Evolutionary conservation across 768 basidiomycete species (phyloP).

Genomic region (Leucocoprinus birnbaumii): DNA sequence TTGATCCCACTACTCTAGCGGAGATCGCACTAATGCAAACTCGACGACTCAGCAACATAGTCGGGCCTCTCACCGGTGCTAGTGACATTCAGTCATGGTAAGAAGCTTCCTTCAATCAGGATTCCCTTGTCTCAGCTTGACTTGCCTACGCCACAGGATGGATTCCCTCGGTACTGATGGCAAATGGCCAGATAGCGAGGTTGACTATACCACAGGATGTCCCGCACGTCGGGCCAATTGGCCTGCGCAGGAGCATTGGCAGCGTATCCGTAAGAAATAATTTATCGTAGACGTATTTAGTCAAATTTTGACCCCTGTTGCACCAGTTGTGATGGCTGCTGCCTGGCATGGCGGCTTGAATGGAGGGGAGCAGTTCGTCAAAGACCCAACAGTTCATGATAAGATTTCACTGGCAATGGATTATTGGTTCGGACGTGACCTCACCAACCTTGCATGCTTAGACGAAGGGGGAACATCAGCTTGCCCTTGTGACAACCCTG

Average conservation of each 20-base stretch:
- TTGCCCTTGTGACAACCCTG: conserved; percentile 57
- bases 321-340: conserved; percentile 51
- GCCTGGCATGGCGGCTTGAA: conserved; percentile 53
- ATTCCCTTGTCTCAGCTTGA: neutral
- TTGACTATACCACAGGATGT: conserved; percentile 66
- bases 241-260: conserved; percentile 64
- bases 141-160: conserved; percentile 31
- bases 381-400: conserved; percentile 34
- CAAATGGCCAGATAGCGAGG: conserved; percentile 51
- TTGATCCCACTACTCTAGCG: neutral
- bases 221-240: conserved; percentile 62
- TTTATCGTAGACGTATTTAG: neutral
- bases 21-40: conserved; percentile 16
- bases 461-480: conserved; percentile 46
- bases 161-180: conserved; percentile 43
- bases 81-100: conserved; percentile 39
- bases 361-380: conserved; percentile 38
- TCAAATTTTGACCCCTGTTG: conserved; percentile 2
- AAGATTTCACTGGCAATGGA: conserved; percentile 52
- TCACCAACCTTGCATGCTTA: conserved; percentile 49
- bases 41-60: conserved; percentile 39
- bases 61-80: conserved; percentile 33
- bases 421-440: conserved; percentile 63
- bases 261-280: conserved; percentile 39
- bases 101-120: neutral